Conservation (phyloP, 2,329 filamentous ascomycete species). For the Fusarium irregulare region DNA sequence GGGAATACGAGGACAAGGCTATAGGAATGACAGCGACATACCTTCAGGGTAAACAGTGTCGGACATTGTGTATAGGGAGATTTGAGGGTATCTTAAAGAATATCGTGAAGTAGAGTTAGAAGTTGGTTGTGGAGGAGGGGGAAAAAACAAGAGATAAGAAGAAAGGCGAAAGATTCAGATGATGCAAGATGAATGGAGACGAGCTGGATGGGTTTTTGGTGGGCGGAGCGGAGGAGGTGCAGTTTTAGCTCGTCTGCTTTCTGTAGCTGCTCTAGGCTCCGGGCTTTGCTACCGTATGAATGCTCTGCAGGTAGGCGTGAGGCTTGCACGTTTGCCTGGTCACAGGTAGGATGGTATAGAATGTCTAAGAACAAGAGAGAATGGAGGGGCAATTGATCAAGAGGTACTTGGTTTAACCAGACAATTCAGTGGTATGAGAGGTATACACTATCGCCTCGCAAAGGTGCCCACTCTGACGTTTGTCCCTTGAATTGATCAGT, state of each 20-base stretch:
- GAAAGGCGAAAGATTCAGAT: slow-evolving; percentile 30
- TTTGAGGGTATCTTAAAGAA: slow-evolving; percentile 43
- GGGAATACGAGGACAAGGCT: slow-evolving; percentile 24
- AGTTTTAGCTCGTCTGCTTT: slow-evolving; percentile 35
- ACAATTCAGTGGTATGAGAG: neutral
- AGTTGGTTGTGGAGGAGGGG: slow-evolving; percentile 22
- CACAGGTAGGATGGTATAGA: slow-evolving; percentile 47
- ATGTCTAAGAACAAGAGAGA: slow-evolving; percentile 56
- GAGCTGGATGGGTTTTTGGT: slow-evolving; percentile 44
- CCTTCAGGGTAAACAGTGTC: slow-evolving; percentile 52
- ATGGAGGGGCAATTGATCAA: slow-evolving; percentile 48
- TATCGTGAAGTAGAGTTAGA: slow-evolving; percentile 33
- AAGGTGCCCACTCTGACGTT: slow-evolving; percentile 37
- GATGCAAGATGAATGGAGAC: slow-evolving; percentile 35
- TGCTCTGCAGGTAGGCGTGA: slow-evolving; percentile 24
- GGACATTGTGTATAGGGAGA: slow-evolving; percentile 39
- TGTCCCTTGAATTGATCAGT: slow-evolving; percentile 21
- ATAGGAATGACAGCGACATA: slow-evolving; percentile 44
- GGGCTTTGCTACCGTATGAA: neutral
- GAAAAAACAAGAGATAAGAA: slow-evolving; percentile 27
- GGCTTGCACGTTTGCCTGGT: slow-evolving; percentile 38
- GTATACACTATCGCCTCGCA: slow-evolving; percentile 21
- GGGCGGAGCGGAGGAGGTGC: slow-evolving; percentile 43
- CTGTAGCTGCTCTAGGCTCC: slow-evolving; percentile 19
- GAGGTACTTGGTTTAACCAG: slow-evolving; percentile 20